Evolutionary conservation across 2,329 filamentous ascomycete species (phyloP).

Genomic region (Tolypocladium tropicale): DNA sequence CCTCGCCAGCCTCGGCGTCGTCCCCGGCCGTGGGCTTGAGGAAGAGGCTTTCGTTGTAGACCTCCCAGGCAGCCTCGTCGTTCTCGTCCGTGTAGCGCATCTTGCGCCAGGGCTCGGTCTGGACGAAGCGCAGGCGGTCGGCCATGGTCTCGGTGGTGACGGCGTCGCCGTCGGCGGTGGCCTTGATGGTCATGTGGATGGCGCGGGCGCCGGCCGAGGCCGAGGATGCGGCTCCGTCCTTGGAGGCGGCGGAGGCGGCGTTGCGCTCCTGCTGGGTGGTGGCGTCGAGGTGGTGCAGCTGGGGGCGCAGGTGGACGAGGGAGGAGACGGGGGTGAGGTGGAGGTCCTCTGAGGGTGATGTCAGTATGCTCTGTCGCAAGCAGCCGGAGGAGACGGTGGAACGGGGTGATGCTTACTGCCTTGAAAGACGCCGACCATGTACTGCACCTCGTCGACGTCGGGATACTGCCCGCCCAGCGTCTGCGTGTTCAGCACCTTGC

Average conservation of each 20-base stretch:
- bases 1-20: constrained; percentile 1
- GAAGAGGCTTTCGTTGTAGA: constrained; percentile 63
- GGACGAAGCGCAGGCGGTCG: constrained; percentile 64
- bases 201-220: constrained; percentile 51
- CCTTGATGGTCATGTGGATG: constrained; percentile 82
- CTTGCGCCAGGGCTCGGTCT: constrained; percentile 72
- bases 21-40: constrained; percentile 13
- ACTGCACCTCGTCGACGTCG: constrained; percentile 60
- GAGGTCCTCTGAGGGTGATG: constrained; percentile 52
- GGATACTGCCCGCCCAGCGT: constrained; percentile 77
- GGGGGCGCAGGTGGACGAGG: constrained; percentile 79
- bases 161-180: constrained; percentile 55
- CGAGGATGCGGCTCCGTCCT: constrained; percentile 20
- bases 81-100: constrained; percentile 79
- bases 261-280: constrained; percentile 57
- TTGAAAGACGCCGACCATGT: constrained; percentile 89
- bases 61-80: constrained; percentile 61
- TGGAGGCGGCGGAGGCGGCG: constrained; percentile 26
- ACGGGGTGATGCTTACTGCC: constrained; percentile 51
- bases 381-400: neutral
- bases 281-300: constrained; percentile 89
- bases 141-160: constrained; percentile 62
- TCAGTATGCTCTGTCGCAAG: neutral
- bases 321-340: constrained; percentile 78
- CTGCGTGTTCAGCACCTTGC: constrained; percentile 67